Conservation (phyloP, 1,284 basidiomycete genomes). For the Marasmius tenuissimus region DNA sequence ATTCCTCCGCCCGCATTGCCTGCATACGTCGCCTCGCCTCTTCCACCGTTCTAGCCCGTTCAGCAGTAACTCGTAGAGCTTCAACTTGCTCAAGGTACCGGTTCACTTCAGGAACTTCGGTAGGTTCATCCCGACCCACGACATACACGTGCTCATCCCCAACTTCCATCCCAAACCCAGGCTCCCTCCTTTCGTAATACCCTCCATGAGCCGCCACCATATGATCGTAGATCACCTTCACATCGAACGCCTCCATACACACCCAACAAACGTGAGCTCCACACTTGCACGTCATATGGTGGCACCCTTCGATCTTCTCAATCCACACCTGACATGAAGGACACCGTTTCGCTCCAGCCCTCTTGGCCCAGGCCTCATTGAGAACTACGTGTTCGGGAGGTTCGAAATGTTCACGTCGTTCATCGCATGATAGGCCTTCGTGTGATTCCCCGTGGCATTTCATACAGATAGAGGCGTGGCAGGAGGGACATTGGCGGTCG, state of each 20-base stretch:
- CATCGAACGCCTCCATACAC: conserved; percentile 38
- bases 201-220: conserved; percentile 48
- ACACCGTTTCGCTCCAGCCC: conserved; percentile 36
- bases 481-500: conserved; percentile 46
- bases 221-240: conserved; percentile 46
- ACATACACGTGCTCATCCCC: not conserved
- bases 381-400: conserved; percentile 43
- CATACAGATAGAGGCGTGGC: conserved; percentile 50
- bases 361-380: conserved; percentile 40
- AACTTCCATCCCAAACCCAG: not conserved
- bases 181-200: conserved; percentile 20
- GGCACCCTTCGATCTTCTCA: conserved; percentile 54
- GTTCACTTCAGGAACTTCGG: not conserved
- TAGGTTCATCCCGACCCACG: not conserved
- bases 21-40: not conserved
- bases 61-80: not conserved
- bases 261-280: conserved; percentile 56
- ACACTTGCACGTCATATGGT: conserved; percentile 55
- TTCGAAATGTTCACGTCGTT: conserved; percentile 30
- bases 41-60: not conserved
- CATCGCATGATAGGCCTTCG: conserved; percentile 50
- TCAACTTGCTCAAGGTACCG: not conserved
- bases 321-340: conserved; percentile 46
- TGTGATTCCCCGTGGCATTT: conserved; percentile 52
- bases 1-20: not conserved